Evolutionary conservation across 306 rosid genomes (phyloP).

Genomic region (Prunus mongolica): DNA sequence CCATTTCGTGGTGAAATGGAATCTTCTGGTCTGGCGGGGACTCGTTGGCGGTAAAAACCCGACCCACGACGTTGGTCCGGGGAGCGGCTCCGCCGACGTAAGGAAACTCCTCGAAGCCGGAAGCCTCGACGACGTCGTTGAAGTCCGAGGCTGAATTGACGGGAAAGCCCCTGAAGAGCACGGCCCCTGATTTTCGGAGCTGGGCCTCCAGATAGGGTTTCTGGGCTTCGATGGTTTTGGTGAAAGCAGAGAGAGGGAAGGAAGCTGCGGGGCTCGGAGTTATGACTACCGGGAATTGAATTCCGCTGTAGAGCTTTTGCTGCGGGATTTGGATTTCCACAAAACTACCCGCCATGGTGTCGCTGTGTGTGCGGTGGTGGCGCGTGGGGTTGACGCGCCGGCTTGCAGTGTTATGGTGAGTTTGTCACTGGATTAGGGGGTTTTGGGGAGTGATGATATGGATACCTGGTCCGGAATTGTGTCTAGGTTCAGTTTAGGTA

Average conservation of each 20-base stretch:
- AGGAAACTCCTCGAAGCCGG: conserved; percentile 76
- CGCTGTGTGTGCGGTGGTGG: neutral
- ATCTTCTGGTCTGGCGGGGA: conserved; percentile 90
- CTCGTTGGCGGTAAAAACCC: conserved; percentile 87
- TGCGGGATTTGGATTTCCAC: conserved; percentile 45
- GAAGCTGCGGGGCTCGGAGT: conserved; percentile 28
- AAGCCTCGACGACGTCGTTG: conserved; percentile 75
- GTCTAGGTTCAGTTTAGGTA: neutral
- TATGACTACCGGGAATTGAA: conserved; percentile 43
- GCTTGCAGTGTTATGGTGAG: neutral
- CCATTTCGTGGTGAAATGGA: conserved; percentile 88
- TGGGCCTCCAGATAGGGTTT: conserved; percentile 40
- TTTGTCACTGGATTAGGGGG: neutral
- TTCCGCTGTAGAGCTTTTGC: conserved; percentile 53
- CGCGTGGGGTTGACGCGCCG: conserved; percentile 1
- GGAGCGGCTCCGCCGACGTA: conserved; percentile 91
- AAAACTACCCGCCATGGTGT: conserved; percentile 23
- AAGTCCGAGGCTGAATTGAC: conserved; percentile 58
- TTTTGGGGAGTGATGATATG: neutral
- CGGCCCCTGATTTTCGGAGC: conserved; percentile 61
- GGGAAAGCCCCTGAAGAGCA: conserved; percentile 59
- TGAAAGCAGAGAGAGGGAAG: conserved; percentile 20
- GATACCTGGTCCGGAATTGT: neutral
- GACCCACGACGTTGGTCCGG: conserved; percentile 66
- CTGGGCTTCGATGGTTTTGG: conserved; percentile 42